Evolutionary conservation across 1,139 yeast species (phyloP), one percentile per base, ranked within the genome.

Genomic region (Pneumocystis jirovecii): DNA sequence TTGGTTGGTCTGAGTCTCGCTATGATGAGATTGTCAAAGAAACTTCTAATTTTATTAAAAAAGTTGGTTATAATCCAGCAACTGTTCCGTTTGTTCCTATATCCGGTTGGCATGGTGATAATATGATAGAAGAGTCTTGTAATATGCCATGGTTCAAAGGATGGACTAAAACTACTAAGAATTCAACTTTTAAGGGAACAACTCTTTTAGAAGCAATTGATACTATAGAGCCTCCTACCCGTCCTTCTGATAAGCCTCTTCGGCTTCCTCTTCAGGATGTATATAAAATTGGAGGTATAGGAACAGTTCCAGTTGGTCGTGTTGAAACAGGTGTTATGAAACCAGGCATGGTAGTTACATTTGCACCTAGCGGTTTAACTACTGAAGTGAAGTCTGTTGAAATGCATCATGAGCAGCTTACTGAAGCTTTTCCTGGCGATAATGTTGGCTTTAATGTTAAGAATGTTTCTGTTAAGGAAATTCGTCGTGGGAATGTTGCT

Each of bases 61-160:
- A 86, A 87, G 91, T 86, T 75, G 93, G 93, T 83, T 86, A 81
- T 89, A 86, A 87, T 87, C 95, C 95, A 79, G 86, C 86, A 87
- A 80, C 85, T 79, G 91, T 87, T 81, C 86, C 95, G 76, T 87
- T 87, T 85, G 93, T 86, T 74, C 95, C 95, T 79, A 86, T 87
- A 81, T 87, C 95, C 76, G 95, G 95, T 78, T 87, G 91, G 93
- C 86, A 86, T 83, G 95, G 95, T 83, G 95, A 87, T 83, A 86
- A 87, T 89, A 87, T 86, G 95, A 84, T 86, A 80, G 93, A 87
- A 81, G 75, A 87, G 66, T 84, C 91, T 73, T 67, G 86, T 74
- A 87, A 87, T 89, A 85, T 88, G 80, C 83, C 89, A 76, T 87
- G 95, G 95, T 86, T 86, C 89, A 86, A 87, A 85, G 93, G 93